Percentiles rank a stretch among this genome's conserved stretches.
phyloP scores from a whole-genome alignment of 345 rosid genomes.

The Camelina neglecta region DNA sequence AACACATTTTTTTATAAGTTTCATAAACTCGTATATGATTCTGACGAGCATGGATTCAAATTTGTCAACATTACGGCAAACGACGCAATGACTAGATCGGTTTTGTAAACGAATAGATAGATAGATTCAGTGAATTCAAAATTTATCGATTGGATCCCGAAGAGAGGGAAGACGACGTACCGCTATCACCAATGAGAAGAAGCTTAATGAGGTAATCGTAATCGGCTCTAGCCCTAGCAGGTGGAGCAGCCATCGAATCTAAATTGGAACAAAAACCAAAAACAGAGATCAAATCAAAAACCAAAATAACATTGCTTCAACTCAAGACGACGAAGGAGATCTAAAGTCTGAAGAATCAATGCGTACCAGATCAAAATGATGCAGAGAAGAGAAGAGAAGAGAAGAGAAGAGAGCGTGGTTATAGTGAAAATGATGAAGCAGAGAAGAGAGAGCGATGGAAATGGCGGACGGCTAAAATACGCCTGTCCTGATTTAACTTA shows the following conservation, averaged over 20 bases:
- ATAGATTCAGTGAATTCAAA: not conserved
- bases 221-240: constrained; percentile 80
- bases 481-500: constrained; percentile 28
- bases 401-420: constrained; percentile 11
- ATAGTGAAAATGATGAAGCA: constrained; percentile 27
- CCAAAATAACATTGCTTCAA: constrained; percentile 9
- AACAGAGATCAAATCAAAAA: constrained; percentile 17
- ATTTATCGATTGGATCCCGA: constrained; percentile 17
- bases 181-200: constrained; percentile 77
- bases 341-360: constrained; percentile 12
- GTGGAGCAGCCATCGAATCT: constrained; percentile 70
- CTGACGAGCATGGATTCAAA: not conserved
- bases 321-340: constrained; percentile 13
- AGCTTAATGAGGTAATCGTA: constrained; percentile 78
- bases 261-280: not conserved
- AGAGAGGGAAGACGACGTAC: constrained; percentile 39
- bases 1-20: not conserved
- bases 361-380: constrained; percentile 33
- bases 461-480: constrained; percentile 48
- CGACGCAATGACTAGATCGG: constrained; percentile 9
- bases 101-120: not conserved
- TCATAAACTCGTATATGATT: not conserved
- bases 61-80: not conserved
- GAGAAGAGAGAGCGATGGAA: constrained; percentile 37
- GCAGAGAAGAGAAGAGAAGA: constrained; percentile 27